Base-by-base conservation (phyloP, 805 yeast species). In the Candida maltosa region DNA sequence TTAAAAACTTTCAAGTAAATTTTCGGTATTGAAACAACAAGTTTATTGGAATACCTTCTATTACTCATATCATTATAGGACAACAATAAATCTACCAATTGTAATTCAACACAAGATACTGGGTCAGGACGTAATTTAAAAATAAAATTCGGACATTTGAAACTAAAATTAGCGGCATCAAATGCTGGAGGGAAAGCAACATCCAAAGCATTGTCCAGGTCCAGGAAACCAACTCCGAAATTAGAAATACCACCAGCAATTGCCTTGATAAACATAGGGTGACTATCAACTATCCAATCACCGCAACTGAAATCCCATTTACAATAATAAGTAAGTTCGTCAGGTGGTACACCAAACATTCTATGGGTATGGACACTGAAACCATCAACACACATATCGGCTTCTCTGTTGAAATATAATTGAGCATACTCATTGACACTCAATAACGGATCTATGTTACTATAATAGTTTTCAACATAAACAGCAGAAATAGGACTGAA, bases 261-360 rank as follows among this genome's bases (percentile, higher is more conserved):
- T 1, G 73, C 69, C 24, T 63, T 60, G 7, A 79, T 16, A 38
- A 77, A 70, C 4, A 47, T 38, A 0, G 79, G 64, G 7, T 69
- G 60, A 1, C 85, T 74, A 37, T 77, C 70, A 9, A 86, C 57
- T 1, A 47, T 38, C 4, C 88, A 60, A 4, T 63, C 65, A 7
- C 89, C 95, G 1, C 83, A 52, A 18, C 73, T 76, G 46, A 93
- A 77, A 40, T 83, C 89, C 98, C 98, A 93, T 40, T 85, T 81
- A 49, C 96, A 88, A 44, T 76, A 78, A 52, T 86, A 93, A 0
- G 97, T 87, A 1, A 91, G 87, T 52, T 87, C 95, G 6, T 70
- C 65, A 0, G 97, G 97, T 0, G 96, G 96, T 2, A 87, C 54
- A 0, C 98, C 98, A 64, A 87, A 87, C 80, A 89, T 79, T 49